Conservation (phyloP, 2,329 filamentous ascomycete genomes). For the Penicillium palitans region DNA sequence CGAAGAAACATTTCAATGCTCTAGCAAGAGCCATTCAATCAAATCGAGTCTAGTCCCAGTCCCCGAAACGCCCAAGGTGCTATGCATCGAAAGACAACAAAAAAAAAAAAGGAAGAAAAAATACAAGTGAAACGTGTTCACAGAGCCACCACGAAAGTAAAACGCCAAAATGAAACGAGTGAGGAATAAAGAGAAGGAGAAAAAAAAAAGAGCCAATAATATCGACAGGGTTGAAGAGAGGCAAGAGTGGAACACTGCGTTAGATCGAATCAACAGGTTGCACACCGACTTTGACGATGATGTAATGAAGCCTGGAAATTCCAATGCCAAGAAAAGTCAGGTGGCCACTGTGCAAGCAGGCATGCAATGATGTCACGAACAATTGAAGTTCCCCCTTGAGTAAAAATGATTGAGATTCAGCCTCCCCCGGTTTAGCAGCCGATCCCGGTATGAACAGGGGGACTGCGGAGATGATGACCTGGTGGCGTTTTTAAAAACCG, state of each 20-base stretch:
- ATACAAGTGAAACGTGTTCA: slow-evolving; percentile 23
- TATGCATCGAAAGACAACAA: slow-evolving; percentile 39
- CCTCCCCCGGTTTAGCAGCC: slow-evolving; percentile 10
- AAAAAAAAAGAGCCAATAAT: slow-evolving; percentile 17
- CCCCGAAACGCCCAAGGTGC: slow-evolving; percentile 39
- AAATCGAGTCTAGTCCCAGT: slow-evolving; percentile 39
- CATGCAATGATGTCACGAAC: slow-evolving; percentile 35
- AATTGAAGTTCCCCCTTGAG: slow-evolving; percentile 17
- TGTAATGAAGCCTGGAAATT: slow-evolving; percentile 9
- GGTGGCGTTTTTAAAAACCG: slow-evolving; percentile 12
- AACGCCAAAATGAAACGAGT: slow-evolving; percentile 16
- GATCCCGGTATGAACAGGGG: slow-evolving; percentile 12
- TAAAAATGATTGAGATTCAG: slow-evolving; percentile 18
- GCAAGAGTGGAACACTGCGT: slow-evolving; percentile 8
- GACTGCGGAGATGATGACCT: slow-evolving; percentile 14
- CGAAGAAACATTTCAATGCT: slow-evolving; percentile 37
- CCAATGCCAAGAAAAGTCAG: slow-evolving; percentile 26
- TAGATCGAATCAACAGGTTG: slow-evolving; percentile 8
- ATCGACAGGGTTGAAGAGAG: slow-evolving; percentile 19
- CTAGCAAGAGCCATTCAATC: slow-evolving; percentile 33
- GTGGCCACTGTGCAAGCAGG: slow-evolving; percentile 26
- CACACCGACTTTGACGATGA: slow-evolving; percentile 18
- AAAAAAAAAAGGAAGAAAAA: slow-evolving; percentile 19
- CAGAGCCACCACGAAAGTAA: slow-evolving; percentile 16
- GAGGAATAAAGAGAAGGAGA: slow-evolving; percentile 1